Evolutionary conservation across 2,329 filamentous ascomycete genomes (phyloP).

Genomic region (Aureobasidium sp.): DNA sequence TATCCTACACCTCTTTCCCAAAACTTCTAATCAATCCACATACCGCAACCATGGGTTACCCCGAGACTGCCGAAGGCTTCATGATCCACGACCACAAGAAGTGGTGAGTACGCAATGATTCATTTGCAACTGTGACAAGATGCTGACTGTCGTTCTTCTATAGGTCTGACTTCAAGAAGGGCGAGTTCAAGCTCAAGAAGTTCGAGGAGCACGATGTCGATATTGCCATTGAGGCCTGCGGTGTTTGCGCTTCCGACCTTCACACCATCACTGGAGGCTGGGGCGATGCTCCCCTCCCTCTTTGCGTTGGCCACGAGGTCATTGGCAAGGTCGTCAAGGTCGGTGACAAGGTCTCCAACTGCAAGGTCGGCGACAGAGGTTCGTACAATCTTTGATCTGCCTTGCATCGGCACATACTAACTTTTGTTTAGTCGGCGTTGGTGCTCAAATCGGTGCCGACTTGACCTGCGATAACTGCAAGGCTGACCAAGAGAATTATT

Average conservation of each 20-base stretch:
- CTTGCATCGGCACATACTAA: not conserved
- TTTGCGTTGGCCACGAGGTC: constrained; percentile 58
- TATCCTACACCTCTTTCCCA: not conserved
- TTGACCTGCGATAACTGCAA: constrained; percentile 44
- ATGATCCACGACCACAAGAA: constrained; percentile 49
- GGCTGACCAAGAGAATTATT: constrained; percentile 45
- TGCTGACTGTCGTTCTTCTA: not conserved
- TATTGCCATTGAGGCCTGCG: constrained; percentile 75
- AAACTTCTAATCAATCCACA: constrained; percentile 2
- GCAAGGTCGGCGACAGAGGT: constrained; percentile 34
- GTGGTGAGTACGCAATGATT: constrained; percentile 30
- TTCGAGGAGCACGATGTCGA: constrained; percentile 84
- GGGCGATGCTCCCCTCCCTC: constrained; percentile 53
- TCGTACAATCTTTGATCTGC: not conserved
- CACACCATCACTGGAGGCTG: constrained; percentile 50
- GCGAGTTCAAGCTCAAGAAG: constrained; percentile 68
- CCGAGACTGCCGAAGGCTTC: constrained; percentile 43
- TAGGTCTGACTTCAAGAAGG: constrained; percentile 15
- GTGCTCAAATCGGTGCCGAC: constrained; percentile 42
- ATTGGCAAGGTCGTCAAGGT: constrained; percentile 42
- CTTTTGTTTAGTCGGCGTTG: constrained; percentile 38
- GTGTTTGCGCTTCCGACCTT: constrained; percentile 45
- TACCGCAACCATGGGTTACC: constrained; percentile 38
- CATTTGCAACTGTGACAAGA: constrained; percentile 25
- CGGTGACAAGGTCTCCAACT: constrained; percentile 40